These are phyloP conservation scores for Sphagnurus paluster DNA, from an alignment of 1,284 basidiomycete genomes.

Conservation along the genomic window DNA sequence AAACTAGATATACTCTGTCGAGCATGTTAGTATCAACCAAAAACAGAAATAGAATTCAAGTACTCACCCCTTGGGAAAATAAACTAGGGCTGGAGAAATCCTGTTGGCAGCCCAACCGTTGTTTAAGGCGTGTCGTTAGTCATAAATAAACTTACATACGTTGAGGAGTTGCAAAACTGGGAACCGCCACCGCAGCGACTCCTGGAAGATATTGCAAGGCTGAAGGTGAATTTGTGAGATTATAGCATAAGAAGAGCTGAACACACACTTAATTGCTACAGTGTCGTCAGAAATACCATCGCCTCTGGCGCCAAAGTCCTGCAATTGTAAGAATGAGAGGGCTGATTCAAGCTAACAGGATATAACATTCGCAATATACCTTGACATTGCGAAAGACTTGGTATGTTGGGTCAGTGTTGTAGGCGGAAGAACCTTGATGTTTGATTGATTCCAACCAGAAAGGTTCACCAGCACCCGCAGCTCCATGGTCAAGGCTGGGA, in stretches of 20 bases:
- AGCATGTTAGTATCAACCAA: background rate
- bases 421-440: slow-evolving; percentile 68
- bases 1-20: slow-evolving; percentile 60
- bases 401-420: slow-evolving; percentile 58
- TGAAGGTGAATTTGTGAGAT: slow-evolving; percentile 21
- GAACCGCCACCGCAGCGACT: slow-evolving; percentile 54
- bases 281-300: slow-evolving; percentile 73
- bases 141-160: slow-evolving; percentile 33
- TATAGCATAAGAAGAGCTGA: too few relatives aligned
- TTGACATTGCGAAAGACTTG: slow-evolving; percentile 77
- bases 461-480: slow-evolving; percentile 54
- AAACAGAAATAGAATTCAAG: background rate
- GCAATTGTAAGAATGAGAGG: background rate
- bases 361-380: slow-evolving; percentile 21
- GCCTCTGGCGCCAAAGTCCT: slow-evolving; percentile 57
- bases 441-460: slow-evolving; percentile 72
- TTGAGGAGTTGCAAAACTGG: slow-evolving; percentile 42
- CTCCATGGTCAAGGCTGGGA: slow-evolving; percentile 36
- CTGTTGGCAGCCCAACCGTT: slow-evolving; percentile 20
- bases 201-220: slow-evolving; percentile 55
- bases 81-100: slow-evolving; percentile 51
- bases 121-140: background rate
- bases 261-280: slow-evolving; percentile 60
- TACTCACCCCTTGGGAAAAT: slow-evolving; percentile 47
- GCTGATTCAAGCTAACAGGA: too few relatives aligned